Evolutionary conservation across 2,329 filamentous ascomycete genomes (phyloP).

Genomic region (Sporothrix curviconia): DNA sequence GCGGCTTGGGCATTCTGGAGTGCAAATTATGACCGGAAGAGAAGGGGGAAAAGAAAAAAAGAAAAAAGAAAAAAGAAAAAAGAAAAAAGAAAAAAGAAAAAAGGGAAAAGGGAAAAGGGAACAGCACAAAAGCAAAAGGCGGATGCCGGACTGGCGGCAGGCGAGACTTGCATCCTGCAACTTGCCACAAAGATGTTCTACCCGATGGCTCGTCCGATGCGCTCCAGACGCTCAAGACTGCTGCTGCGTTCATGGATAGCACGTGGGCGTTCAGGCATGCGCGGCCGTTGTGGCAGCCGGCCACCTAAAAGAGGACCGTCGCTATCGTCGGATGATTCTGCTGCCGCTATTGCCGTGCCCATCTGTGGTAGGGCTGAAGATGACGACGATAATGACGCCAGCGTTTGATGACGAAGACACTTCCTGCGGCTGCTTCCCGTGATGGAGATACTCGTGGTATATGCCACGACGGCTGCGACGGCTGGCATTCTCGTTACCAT

Average conservation of each 20-base stretch:
- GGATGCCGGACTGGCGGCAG: too few relatives aligned
- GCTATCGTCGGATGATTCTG: conserved; percentile 22
- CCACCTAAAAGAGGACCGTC: conserved; percentile 41
- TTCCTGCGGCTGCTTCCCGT: background rate
- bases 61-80: background rate
- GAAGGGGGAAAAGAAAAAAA: background rate
- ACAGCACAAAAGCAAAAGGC: background rate
- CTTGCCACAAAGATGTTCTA: background rate
- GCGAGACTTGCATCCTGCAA: background rate
- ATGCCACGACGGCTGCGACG: conserved; percentile 25
- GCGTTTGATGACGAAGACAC: background rate
- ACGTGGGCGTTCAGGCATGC: background rate
- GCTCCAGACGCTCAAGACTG: background rate
- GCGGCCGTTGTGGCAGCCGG: conserved; percentile 41
- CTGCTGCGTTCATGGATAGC: background rate
- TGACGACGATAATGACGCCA: background rate
- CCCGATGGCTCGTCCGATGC: conserved; percentile 9
- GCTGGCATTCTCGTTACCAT: conserved; percentile 27
- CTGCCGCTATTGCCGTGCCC: background rate
- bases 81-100: background rate
- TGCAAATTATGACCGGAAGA: background rate
- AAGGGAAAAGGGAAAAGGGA: background rate
- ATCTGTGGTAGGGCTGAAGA: background rate
- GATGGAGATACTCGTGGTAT: conserved; percentile 8
- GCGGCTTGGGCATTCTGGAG: too few relatives aligned